Evolutionary conservation across 1,139 yeast genomes (phyloP).

Genomic region (Pichia sp.): DNA sequence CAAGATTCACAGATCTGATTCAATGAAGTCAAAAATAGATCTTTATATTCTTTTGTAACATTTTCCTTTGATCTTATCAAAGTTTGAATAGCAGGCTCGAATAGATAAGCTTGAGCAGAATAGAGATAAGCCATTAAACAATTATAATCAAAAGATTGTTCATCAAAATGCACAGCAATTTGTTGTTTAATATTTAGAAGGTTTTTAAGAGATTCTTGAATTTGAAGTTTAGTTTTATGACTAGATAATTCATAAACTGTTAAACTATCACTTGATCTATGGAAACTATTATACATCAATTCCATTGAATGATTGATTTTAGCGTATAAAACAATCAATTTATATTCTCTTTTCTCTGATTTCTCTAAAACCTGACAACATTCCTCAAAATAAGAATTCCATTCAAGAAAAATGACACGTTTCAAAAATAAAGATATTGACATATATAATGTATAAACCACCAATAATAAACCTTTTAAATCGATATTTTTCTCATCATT

Average conservation of each 20-base stretch:
- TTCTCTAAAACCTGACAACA: slow-evolving; percentile 46
- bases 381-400: slow-evolving; percentile 58
- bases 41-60: slow-evolving; percentile 19
- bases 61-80: slow-evolving; percentile 15
- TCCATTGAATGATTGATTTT: slow-evolving; percentile 57
- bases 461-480: slow-evolving; percentile 38
- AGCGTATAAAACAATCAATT: slow-evolving; percentile 49
- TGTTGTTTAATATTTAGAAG: slow-evolving; percentile 34
- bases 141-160: slow-evolving; percentile 32
- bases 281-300: slow-evolving; percentile 48
- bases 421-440: slow-evolving; percentile 48
- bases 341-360: slow-evolving; percentile 29
- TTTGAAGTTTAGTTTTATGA: slow-evolving; percentile 30
- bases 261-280: slow-evolving; percentile 27
- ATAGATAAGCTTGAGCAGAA: slow-evolving; percentile 67
- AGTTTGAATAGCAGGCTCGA: slow-evolving; percentile 41
- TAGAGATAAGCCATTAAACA: slow-evolving; percentile 45
- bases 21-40: slow-evolving; percentile 34
- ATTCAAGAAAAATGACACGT: slow-evolving; percentile 44
- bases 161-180: slow-evolving; percentile 24
- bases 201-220: slow-evolving; percentile 37
- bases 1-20: slow-evolving; percentile 52
- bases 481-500: slow-evolving; percentile 32
- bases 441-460: slow-evolving; percentile 44
- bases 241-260: slow-evolving; percentile 22